Percentiles rank a stretch among this genome's conserved stretches.
Conservation (phyloP, 75 land plant species). For the Isoetes taiwanensis region DNA sequence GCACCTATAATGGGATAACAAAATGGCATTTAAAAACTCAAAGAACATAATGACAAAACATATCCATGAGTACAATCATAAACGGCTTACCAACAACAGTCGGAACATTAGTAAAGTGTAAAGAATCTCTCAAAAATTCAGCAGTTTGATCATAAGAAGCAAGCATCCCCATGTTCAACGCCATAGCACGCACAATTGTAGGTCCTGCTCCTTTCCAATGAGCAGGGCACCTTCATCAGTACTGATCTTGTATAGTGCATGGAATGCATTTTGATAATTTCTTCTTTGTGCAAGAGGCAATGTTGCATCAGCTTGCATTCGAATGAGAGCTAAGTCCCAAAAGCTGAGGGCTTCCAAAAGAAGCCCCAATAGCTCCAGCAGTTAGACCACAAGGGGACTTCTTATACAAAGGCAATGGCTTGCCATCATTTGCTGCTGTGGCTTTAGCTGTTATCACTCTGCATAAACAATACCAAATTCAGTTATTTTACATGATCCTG, state of each 20-base stretch:
- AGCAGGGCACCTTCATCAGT: slow-evolving; percentile 87
- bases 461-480: neutral
- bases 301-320: slow-evolving; percentile 97
- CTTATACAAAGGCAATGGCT: slow-evolving; percentile 80
- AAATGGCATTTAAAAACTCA: too few species aligned
- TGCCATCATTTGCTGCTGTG: slow-evolving; percentile 77
- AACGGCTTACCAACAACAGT: slow-evolving; percentile 61
- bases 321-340: slow-evolving; percentile 81
- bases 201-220: slow-evolving; percentile 99
- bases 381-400: slow-evolving; percentile 91
- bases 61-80: too few species aligned
- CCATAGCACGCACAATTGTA: slow-evolving; percentile 89
- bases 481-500: neutral
- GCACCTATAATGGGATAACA: slow-evolving; percentile 64
- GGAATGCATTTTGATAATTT: slow-evolving; percentile 81
- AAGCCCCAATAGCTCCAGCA: slow-evolving; percentile 92
- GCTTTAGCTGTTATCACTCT: slow-evolving; percentile 88
- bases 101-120: slow-evolving; percentile 42
- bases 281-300: slow-evolving; percentile 64
- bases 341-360: slow-evolving; percentile 87
- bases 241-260: slow-evolving; percentile 60
- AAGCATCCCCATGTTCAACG: slow-evolving; percentile 96
- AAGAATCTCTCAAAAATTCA: slow-evolving; percentile 57
- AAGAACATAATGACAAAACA: too few species aligned
- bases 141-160: slow-evolving; percentile 91